A percentile compares a stretch with the other conserved stretches of the same genome.
Evolutionary conservation across 345 rosid genomes (phyloP).

Genomic region (Syzygium grande): DNA sequence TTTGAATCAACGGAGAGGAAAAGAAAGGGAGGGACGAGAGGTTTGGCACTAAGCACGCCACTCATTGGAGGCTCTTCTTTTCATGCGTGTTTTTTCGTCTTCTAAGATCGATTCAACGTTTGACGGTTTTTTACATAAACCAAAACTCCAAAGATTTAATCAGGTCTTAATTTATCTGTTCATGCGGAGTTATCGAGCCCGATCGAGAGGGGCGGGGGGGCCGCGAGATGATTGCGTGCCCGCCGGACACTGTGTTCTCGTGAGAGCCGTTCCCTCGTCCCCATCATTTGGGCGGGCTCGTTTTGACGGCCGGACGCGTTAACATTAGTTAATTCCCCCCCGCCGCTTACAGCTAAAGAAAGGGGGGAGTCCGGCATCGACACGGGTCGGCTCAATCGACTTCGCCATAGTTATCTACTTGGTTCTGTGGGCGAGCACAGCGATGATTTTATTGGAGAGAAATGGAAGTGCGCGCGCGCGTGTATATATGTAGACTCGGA

Average conservation of each 20-base stretch:
- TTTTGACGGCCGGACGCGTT: no score
- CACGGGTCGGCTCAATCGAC: not conserved
- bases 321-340: no score
- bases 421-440: rapidly evolving
- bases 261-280: no score
- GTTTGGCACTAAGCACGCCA: not conserved
- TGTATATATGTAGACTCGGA: not conserved
- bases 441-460: not conserved
- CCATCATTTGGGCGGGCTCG: no score
- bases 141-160: no score
- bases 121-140: not conserved
- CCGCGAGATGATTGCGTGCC: no score
- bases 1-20: not conserved
- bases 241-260: no score
- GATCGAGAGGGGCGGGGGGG: no score
- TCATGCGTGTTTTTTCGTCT: not conserved
- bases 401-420: not conserved
- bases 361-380: not conserved
- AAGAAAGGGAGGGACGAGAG: not conserved
- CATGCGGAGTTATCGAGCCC: no score
- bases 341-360: not conserved
- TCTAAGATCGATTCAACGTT: not conserved
- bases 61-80: not conserved
- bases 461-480: not conserved
- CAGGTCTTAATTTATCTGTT: no score